These are phyloP conservation scores for Gyrodon lividus DNA, from an alignment of 768 basidiomycete species.

Conservation along the genomic window DNA sequence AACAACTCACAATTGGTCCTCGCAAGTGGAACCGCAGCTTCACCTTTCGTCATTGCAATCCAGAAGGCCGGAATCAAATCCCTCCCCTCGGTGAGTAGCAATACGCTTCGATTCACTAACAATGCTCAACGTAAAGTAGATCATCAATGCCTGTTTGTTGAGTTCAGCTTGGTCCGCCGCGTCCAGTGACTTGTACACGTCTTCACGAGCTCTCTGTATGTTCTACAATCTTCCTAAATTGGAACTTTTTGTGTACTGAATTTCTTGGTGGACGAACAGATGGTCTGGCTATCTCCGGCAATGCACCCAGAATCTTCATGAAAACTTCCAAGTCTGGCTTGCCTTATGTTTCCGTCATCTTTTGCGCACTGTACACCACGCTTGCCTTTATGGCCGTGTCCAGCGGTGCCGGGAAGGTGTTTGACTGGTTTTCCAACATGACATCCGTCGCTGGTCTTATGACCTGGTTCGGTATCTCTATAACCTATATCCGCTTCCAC, in stretches of 20 bases:
- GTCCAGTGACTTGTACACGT: constrained; percentile 85
- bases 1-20: constrained; percentile 56
- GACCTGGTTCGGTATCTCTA: constrained; percentile 77
- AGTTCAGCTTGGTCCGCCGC: constrained; percentile 94
- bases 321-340: constrained; percentile 70
- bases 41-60: constrained; percentile 93
- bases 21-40: constrained; percentile 56
- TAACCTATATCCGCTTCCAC: constrained; percentile 84
- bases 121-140: constrained; percentile 34
- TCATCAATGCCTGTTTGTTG: constrained; percentile 81
- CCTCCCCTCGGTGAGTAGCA: constrained; percentile 63
- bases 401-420: constrained; percentile 67
- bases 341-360: constrained; percentile 70
- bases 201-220: constrained; percentile 82
- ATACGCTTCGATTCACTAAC: constrained; percentile 15
- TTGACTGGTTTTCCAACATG: constrained; percentile 80
- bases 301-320: constrained; percentile 80
- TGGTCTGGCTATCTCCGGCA: constrained; percentile 75
- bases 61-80: constrained; percentile 80
- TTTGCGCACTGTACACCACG: constrained; percentile 62
- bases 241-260: not conserved
- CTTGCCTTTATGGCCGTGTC: constrained; percentile 84
- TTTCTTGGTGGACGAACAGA: constrained; percentile 40
- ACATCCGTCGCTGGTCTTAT: constrained; percentile 66
- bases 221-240: constrained; percentile 2